Base-by-base conservation (phyloP, 768 basidiomycete genomes). In the Termitomyces bulborhizus region DNA sequence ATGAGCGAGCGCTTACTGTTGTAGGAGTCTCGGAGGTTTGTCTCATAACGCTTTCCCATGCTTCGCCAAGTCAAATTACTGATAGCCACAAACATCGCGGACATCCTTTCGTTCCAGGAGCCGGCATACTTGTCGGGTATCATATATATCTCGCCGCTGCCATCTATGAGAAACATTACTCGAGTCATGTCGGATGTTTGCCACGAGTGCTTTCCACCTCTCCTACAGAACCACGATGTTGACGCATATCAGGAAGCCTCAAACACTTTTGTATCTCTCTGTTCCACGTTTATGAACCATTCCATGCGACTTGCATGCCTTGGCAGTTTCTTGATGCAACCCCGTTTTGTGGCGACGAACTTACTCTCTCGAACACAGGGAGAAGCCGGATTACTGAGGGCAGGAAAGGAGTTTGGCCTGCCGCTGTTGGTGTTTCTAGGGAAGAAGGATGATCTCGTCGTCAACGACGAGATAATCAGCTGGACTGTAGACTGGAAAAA, bases 1-100 rank as follows among this genome's bases (percentile, higher is more conserved):
- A 4, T 50, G 39, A 7, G 26, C 39, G 11, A 40, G 16, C n/a
- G 39, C 39, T 50, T 13, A 18, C 16, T 43, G 12, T 50, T 12
- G 26, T 32, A 66, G 65, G 66, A 65, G 66, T 53, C 55, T 64
- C 16, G 66, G 66, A 61, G 65, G 66, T 67, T 58, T 36, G 63
- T 56, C n/a, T 12, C 18, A 52, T 16, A 39, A 37, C 29, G 40
- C 21, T 40, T 46, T 45, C 21, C 13, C 40, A 43, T 26, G 48
- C 16, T 56, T 50, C 29, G 16, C n/a, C 34, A 42, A 51, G 32
- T 34, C 26, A 53, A 36, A 40, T 51, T 31, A 47, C 34, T 8
- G 29, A 42, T 49, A 61, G 68, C 56, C 21, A 67, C 66, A 1
- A 57, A 58, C 45, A 65, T 68, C 52, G 60, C 65, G n/a, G 67